Base-by-base conservation (phyloP, 768 basidiomycete species). In the Austroboletus eburneus region DNA sequence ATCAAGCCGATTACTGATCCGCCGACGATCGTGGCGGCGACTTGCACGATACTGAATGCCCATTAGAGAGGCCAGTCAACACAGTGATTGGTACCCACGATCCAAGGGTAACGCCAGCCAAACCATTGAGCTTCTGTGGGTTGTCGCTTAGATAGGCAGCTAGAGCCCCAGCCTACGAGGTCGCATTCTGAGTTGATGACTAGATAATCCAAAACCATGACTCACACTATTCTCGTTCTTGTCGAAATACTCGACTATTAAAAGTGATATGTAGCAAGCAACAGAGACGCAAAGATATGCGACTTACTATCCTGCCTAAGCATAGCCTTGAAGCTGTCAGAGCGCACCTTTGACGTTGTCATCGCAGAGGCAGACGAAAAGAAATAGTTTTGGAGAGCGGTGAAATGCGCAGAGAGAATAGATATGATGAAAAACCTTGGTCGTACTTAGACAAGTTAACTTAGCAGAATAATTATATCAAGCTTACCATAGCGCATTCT, bases 81-180 rank as follows among this genome's bases (percentile, higher is more conserved):
- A 7, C 21, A 16, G 14, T 14, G 20, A n/a, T n/a, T n/a, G n/a
- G 5, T 9, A 72, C 79, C 61, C 52, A 81, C 72, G 85, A 78
- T 65, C 91, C 94, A 18, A 93, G 77, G 3, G 94, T 95, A 47
- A 87, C 72, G 44, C 91, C 93, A 45, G 89, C 88, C 40, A 94
- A 72, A 59, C 92, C 92, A 46, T 84, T 84, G 52, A 96, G 78
- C 61, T 95, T 94, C 57, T 93, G 88, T 2, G 94, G 85, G 59
- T 89, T 85, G 46, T 94, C 91, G 45, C 87, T 84, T 36, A 98
- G 70, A 45, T 72, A 73, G 1, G 87, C 78, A 3, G 91, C 94
- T 43, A 97, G 72, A 36, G 78, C 74, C 46, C 95, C 95, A 9
- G 91, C 86, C 78, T 85, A 57, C 7, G 44, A 17, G 14, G 2